A percentile compares a stretch with the other conserved stretches of the same genome.
Evolutionary conservation across 2,329 filamentous ascomycete genomes (phyloP).

Genomic region (Colletotrichum sansevieriae): DNA sequence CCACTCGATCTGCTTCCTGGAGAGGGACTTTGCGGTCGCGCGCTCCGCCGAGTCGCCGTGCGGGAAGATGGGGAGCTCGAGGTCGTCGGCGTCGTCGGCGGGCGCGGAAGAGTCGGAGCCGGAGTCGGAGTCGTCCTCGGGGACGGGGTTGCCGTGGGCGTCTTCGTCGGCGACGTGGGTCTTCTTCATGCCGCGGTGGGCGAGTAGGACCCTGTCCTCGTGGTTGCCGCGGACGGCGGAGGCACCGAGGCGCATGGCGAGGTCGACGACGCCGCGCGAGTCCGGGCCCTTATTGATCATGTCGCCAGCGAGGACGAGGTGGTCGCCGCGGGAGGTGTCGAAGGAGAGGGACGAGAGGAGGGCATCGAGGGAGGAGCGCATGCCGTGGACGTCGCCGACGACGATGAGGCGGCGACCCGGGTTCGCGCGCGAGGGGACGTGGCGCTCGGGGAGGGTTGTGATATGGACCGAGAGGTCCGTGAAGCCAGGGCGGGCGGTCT

Average conservation of each 20-base stretch:
- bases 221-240: constrained; percentile 92
- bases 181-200: constrained; percentile 61
- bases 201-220: constrained; percentile 86
- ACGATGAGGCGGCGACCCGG: constrained; percentile 76
- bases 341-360: constrained; percentile 78
- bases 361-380: constrained; percentile 73
- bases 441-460: constrained; percentile 47
- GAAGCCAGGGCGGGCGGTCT: constrained; percentile 54
- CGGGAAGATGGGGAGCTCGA: constrained; percentile 44
- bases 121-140: constrained; percentile 44
- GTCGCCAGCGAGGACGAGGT: constrained; percentile 83
- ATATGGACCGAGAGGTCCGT: constrained; percentile 45
- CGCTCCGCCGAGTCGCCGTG: constrained; percentile 59
- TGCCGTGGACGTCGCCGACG: constrained; percentile 94
- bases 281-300: constrained; percentile 90
- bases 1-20: constrained; percentile 74
- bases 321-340: constrained; percentile 67
- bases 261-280: constrained; percentile 80
- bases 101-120: constrained; percentile 42
- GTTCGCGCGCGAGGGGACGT: constrained; percentile 52
- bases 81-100: constrained; percentile 40
- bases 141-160: constrained; percentile 42
- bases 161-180: constrained; percentile 46
- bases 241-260: constrained; percentile 80
- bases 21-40: constrained; percentile 67